These are phyloP conservation scores for Annulohypoxylon truncatum DNA, from an alignment of 2,329 filamentous ascomycete genomes.

Conservation along the genomic window DNA sequence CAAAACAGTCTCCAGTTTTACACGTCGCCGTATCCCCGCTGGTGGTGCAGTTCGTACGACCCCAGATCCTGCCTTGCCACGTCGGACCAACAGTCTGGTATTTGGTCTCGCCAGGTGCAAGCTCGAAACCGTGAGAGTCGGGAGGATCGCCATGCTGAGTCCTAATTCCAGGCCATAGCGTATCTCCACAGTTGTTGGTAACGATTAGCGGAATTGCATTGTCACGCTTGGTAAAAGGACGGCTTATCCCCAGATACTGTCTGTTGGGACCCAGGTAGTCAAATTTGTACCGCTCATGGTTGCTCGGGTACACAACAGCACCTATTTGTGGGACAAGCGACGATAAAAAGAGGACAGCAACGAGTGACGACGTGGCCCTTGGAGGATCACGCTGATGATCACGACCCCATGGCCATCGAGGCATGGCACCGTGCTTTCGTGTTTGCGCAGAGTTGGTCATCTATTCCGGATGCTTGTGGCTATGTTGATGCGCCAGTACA, in stretches of 20 bases:
- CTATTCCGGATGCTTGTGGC: not conserved
- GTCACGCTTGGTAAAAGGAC: slow-evolving; percentile 46
- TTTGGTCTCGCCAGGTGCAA: slow-evolving; percentile 67
- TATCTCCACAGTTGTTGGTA: slow-evolving; percentile 77
- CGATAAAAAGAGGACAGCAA: slow-evolving; percentile 36
- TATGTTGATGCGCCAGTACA: not conserved
- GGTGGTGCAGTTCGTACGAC: slow-evolving; percentile 84
- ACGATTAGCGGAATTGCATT: slow-evolving; percentile 69
- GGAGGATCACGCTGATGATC: slow-evolving; percentile 1
- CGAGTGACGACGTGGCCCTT: slow-evolving; percentile 14
- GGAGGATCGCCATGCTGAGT: slow-evolving; percentile 79
- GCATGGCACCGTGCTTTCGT: slow-evolving; percentile 34
- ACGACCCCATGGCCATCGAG: not conserved
- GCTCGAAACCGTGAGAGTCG: slow-evolving; percentile 74
- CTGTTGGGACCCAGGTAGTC: slow-evolving; percentile 45
- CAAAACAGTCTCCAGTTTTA: slow-evolving; percentile 80
- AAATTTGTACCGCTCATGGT: slow-evolving; percentile 47
- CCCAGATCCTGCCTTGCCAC: slow-evolving; percentile 88
- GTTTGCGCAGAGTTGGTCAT: not conserved
- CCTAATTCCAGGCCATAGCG: slow-evolving; percentile 80
- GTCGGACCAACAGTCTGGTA: slow-evolving; percentile 74
- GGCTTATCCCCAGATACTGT: slow-evolving; percentile 39
- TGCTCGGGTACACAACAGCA: slow-evolving; percentile 48
- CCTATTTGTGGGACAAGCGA: slow-evolving; percentile 26
- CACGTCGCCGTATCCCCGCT: slow-evolving; percentile 75